Conservation (phyloP, 2,329 filamentous ascomycete species). For the Pseudophaeomoniella oleicola region DNA sequence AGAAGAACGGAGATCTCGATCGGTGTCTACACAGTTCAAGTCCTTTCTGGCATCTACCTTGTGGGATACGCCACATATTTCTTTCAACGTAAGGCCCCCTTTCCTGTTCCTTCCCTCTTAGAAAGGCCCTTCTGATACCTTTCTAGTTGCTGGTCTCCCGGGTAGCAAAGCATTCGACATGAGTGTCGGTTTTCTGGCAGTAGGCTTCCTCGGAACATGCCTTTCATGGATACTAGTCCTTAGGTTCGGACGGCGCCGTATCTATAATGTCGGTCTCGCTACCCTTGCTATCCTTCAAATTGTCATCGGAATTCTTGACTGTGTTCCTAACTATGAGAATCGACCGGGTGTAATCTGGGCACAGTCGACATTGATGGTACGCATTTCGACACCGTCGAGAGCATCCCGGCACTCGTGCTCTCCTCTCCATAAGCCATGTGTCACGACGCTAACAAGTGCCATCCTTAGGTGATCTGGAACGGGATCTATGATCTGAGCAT, state of each 20-base stretch:
- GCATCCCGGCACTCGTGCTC: too few species aligned
- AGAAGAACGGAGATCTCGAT: slow-evolving; percentile 28
- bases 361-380: slow-evolving; percentile 20
- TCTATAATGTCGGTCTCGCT: slow-evolving; percentile 19
- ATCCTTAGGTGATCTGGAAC: slow-evolving; percentile 24
- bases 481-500: slow-evolving; percentile 25
- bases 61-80: slow-evolving; percentile 32
- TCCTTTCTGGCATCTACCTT: slow-evolving; percentile 26
- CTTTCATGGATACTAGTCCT: slow-evolving; percentile 19
- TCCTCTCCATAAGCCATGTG: too few species aligned
- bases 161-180: slow-evolving; percentile 21
- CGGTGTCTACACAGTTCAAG: slow-evolving; percentile 29
- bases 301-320: slow-evolving; percentile 26
- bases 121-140: neutral
- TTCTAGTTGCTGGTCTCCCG: slow-evolving; percentile 14
- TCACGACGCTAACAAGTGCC: too few species aligned
- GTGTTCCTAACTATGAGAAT: slow-evolving; percentile 15
- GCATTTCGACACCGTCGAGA: too few species aligned
- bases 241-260: slow-evolving; percentile 17
- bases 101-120: too few species aligned
- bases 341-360: slow-evolving; percentile 13
- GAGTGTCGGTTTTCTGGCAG: slow-evolving; percentile 21
- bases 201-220: slow-evolving; percentile 23
- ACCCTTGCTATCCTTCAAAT: slow-evolving; percentile 17
- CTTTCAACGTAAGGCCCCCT: slow-evolving; percentile 39